Evolutionary conservation across 1,139 yeast species (phyloP), one percentile per base, ranked within the genome.

Genomic region (Scheffersomyces stambukii): DNA sequence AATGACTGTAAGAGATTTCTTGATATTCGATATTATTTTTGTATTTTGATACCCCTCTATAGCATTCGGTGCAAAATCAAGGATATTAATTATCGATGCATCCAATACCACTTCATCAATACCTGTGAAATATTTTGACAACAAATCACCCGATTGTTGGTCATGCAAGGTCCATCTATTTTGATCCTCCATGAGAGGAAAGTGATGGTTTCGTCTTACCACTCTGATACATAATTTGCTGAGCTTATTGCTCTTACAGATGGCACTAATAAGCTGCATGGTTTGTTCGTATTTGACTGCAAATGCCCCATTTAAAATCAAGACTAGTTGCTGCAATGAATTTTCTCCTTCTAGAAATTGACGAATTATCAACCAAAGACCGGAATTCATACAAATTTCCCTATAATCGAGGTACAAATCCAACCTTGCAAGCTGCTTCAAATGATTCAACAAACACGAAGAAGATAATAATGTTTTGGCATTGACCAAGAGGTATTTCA

Each of bases 401-500:
- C 46, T 41, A 23, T 49, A 48, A 26, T 57, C 60, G 11, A 52
- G 33, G 17, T 51, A 41, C 13, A 58, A 21, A 34, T 59, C 63
- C 15, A 59, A 38, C 19, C 61, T 38, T 3, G 30, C 28, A 7
- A 59, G 26, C 2, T 26, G 25, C 3, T 30, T 19, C 6, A 50
- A 13, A 4, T 35, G 12, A 5, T 9, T 25, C n/a, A 23, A 36
- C 23, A 18, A 17, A 16, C 16, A 19, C 13, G 20, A 16, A 6
- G 36, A 18, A 22, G 32, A 29, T 2, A 38, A 23, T 7, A 46
- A 42, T 2, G 57, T 50, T 27, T 31, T 39, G 1, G 47, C 40
- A 33, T 50, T 49, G 6, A 52, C 35, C 2, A 58, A 38, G 19
- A 57, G 39, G 11, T 22, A 26, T 8, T 35, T 21, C 4, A 56